Evolutionary conservation across 495 filamentous ascomycete genomes (phyloP), one percentile per base, ranked within the genome.

Genomic region (Immersiella caudata): DNA sequence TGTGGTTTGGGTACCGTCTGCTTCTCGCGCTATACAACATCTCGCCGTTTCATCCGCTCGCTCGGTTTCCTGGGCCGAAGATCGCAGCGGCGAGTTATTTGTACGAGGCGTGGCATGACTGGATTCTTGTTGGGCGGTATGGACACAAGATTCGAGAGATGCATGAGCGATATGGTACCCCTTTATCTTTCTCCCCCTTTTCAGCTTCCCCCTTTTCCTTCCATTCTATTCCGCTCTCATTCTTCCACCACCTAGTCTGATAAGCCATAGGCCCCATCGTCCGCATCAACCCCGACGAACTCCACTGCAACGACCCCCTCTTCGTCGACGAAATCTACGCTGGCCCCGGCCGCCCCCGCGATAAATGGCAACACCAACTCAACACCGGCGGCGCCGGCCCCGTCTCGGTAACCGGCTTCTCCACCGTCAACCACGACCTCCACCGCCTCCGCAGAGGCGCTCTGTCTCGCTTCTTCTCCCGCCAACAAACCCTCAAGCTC

Each of bases 101-200:
- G 24, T 83, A 83, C 29, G 85, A 87, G 54, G 81, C 82, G 46
- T 87, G 84, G 67, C 82, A 83, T 59, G 82, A 87, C 60, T 67
- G 84, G 18, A 67, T 83, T 36, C 71, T 76, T 9, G 68, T 73
- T 6, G 83, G 83, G 1, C 71, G 74, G 63, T 87, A 84, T 65
- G 77, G 79, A 11, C 79, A 73, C 64, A 69, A 80, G 51, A 80
- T 87, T 33, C 68, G 79, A 54, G 69, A 76, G 14, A 80, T 86
- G 81, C 85, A 87, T 65, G 70, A 82, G 73, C 77, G 78, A 35
- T 78, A 79, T 62, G 77, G 77, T 73, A 46, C 20, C 27, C 21
- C 27, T 29, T 4, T 11, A 25, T 33, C 29, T 33, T 33, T 33
- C 29, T 33, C 29, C 29, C 29, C 29, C 8, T 33, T 33, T 33